Base-by-base conservation (phyloP, 768 basidiomycete genomes). In the Collybia sp. region DNA sequence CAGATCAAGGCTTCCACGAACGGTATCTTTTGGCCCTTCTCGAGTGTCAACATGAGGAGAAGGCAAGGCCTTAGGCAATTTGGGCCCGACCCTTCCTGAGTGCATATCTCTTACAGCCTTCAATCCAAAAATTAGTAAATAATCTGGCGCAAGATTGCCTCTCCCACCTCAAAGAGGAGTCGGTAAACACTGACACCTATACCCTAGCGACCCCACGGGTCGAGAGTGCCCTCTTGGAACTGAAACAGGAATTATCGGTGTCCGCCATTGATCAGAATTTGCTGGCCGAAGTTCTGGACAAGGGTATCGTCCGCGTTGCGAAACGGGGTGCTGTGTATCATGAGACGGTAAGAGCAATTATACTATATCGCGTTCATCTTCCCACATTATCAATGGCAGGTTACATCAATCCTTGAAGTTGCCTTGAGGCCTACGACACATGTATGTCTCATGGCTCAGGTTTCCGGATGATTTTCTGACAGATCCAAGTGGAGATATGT, bases 41-140 rank as follows among this genome's bases (percentile, higher is more conserved):
- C 10, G 80, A 83, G 52, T 87, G 85, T 50, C 88, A 91, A 57
- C 84, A 86, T 46, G 88, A 93, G 57, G 90, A 92, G 59, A 93
- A 93, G 77, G 89, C 84, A 46, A 35, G 45, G 30, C 46, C 16
- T 6, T 33, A 35, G 1, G n/a, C 17, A 13, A 8, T 31, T 15
- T 18, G 11, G 31, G 34, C 32, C 20, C 5, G 34, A 16, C 15
- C 39, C 37, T 40, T 40, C 10, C 33, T 38, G 47, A 25, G 8
- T 42, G 19, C 37, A 16, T 44, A 37, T 25, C 25, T 51, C 39
- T 33, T 15, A 9, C 49, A 88, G 86, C 85, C 84, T 12, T 88
- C 86, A 3, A 76, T 90, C 33, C 87, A 90, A 62, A 83, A 85
- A 58, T 66, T 90, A 5, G 78, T 86, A 38, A 69, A 62, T 40